These are phyloP conservation scores for Cordyceps fumosorosea DNA, from an alignment of 2,329 filamentous ascomycete genomes.

Conservation along the genomic window DNA sequence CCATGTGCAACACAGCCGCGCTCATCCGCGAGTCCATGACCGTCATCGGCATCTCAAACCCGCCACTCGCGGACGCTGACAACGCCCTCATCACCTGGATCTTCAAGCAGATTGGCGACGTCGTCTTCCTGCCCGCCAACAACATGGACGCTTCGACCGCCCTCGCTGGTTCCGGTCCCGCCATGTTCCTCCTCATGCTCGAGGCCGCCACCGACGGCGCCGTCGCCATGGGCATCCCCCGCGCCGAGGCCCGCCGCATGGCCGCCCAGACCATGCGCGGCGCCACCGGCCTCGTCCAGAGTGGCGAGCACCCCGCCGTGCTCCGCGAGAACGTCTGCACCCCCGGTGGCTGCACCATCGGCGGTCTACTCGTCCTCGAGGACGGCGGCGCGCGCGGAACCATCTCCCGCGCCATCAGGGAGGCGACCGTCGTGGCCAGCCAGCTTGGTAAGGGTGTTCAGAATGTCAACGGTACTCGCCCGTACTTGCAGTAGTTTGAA, in stretches of 20 bases:
- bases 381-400: conserved; percentile 63
- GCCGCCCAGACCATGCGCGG: conserved; percentile 74
- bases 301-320: conserved; percentile 68
- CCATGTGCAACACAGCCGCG: conserved; percentile 80
- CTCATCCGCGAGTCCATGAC: conserved; percentile 78
- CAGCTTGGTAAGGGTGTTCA: conserved; percentile 44
- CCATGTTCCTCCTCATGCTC: conserved; percentile 68
- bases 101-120: conserved; percentile 66
- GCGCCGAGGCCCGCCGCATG: conserved; percentile 68
- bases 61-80: conserved; percentile 48
- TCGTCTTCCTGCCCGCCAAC: conserved; percentile 58
- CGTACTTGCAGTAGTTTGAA: conserved; percentile 5
- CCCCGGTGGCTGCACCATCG: conserved; percentile 72
- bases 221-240: conserved; percentile 70
- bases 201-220: conserved; percentile 72
- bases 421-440: conserved; percentile 63
- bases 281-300: conserved; percentile 60
- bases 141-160: conserved; percentile 70
- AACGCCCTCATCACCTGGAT: conserved; percentile 64
- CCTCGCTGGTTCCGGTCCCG: conserved; percentile 67
- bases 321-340: conserved; percentile 71
- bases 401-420: conserved; percentile 61
- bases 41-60: conserved; percentile 59
- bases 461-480: conserved; percentile 30
- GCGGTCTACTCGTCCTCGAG: conserved; percentile 65